Evolutionary conservation across 2,329 filamentous ascomycete genomes (phyloP).

Genomic region (Arthrobotrys conoides): DNA sequence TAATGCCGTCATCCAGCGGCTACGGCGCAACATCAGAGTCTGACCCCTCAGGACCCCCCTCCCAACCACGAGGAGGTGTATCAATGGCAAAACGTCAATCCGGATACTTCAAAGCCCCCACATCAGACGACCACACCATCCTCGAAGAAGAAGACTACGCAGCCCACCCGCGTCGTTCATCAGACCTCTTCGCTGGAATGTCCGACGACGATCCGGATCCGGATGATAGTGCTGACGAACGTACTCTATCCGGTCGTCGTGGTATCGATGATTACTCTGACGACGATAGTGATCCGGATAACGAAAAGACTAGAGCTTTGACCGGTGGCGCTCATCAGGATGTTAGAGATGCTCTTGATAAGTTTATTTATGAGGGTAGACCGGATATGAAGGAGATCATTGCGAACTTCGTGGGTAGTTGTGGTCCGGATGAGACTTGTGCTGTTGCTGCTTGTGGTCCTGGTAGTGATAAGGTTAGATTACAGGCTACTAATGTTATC

Average conservation of each 20-base stretch:
- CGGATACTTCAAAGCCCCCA: slow-evolving; percentile 59
- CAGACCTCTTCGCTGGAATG: slow-evolving; percentile 53
- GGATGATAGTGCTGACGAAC: slow-evolving; percentile 55
- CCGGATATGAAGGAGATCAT: slow-evolving; percentile 58
- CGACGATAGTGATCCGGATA: slow-evolving; percentile 32
- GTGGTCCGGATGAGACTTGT: slow-evolving; percentile 57
- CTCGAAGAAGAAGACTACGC: slow-evolving; percentile 58
- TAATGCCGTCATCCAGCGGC: slow-evolving; percentile 39
- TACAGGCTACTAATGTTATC: slow-evolving; percentile 42
- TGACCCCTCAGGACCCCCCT: slow-evolving; percentile 38
- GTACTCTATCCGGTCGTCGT: slow-evolving; percentile 26
- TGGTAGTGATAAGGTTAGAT: slow-evolving; percentile 53
- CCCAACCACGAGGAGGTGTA: slow-evolving; percentile 32
- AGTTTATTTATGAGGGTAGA: slow-evolving; percentile 58
- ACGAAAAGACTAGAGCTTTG: slow-evolving; percentile 24
- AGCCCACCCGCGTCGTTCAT: slow-evolving; percentile 5
- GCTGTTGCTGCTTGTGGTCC: slow-evolving; percentile 51
- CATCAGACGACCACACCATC: slow-evolving; percentile 54
- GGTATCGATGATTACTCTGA: slow-evolving; percentile 48
- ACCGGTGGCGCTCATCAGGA: slow-evolving; percentile 54
- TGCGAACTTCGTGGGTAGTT: slow-evolving; percentile 50
- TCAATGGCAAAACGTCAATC: slow-evolving; percentile 49
- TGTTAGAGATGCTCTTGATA: slow-evolving; percentile 50
- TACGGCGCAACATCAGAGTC: slow-evolving; percentile 26
- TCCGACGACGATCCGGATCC: slow-evolving; percentile 55